Base-by-base conservation (phyloP, 2,329 filamentous ascomycete species). In the Fusarium keratoplasticum region DNA sequence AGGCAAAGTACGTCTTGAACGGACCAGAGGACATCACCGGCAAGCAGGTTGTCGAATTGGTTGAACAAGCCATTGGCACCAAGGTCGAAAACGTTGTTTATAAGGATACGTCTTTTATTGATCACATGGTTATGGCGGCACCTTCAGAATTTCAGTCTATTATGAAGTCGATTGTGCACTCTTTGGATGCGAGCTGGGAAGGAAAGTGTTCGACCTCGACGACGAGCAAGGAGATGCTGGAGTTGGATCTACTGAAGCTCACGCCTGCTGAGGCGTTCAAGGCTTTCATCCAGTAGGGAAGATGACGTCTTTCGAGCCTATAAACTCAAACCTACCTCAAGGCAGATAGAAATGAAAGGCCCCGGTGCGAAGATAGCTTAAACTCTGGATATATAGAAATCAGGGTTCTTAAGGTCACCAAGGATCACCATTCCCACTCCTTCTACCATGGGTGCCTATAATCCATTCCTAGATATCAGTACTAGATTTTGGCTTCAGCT, bases 21-120 rank as follows among this genome's bases (percentile, higher is more conserved):
- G 83, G 84, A 2, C 83, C 83, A 0, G 80, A 82, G 58, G 82
- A 84, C 40, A 75, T 85, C 9, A 84, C 80, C 5, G 84, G 83
- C 1, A 64, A 70, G 3, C 69, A 83, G 31, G 64, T 84, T 54
- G 80, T 84, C 0, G 59, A 71, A 3, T 63, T 85, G 76, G 71
- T 82, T 6, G 83, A 85, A 76, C 29, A 80, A 62, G n/a, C 79
- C 4, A 82, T 82, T 35, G 33, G 80, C 78, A 27, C 58, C 1
- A 40, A 47, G 2, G 69, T 78, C 2, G 59, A 81, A 18, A 54
- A 82, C 0, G 80, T 84, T 1, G 55, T 8, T 0, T 84, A 76
- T 22, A 71, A 80, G 47, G 81, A 84, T 44, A 2, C 79, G 20
- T 78, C 79, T 0, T 79, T 81, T 22, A n/a, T 82, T 29, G 78